phyloP scores from a whole-genome alignment of 2,329 filamentous ascomycete genomes.

The Cadophora luteo-olivacea region DNA sequence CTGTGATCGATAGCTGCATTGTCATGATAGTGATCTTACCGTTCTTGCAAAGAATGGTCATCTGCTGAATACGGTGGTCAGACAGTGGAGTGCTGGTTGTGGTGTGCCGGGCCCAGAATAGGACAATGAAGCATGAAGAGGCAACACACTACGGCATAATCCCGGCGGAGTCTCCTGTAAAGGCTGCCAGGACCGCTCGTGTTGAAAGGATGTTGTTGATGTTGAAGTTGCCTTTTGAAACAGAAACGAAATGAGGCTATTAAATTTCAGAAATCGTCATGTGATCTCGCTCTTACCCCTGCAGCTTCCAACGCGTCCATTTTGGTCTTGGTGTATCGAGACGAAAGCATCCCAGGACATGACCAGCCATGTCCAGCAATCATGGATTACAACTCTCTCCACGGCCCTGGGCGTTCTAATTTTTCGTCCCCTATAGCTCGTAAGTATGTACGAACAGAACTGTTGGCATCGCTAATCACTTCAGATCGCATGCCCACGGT shows the following conservation, averaged over 20 bases:
- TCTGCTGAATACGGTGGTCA: slow-evolving; percentile 20
- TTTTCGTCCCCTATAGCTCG: slow-evolving; percentile 51
- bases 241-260: slow-evolving; percentile 13
- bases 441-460: slow-evolving; percentile 24
- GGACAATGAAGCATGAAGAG: neutral
- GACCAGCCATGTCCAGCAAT: slow-evolving; percentile 25
- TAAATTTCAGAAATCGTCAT: neutral
- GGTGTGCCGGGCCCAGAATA: neutral
- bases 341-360: neutral
- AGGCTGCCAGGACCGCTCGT: neutral
- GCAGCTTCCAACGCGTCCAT: neutral
- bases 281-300: slow-evolving; percentile 1
- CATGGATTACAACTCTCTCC: slow-evolving; percentile 66
- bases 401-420: slow-evolving; percentile 66
- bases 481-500: slow-evolving; percentile 79
- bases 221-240: neutral
- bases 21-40: slow-evolving; percentile 12
- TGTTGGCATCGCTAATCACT: slow-evolving; percentile 19
- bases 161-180: neutral
- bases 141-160: neutral
- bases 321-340: neutral
- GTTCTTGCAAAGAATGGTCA: neutral
- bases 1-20: slow-evolving; percentile 9
- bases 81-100: neutral
- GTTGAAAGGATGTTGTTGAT: neutral